Evolutionary conservation across 768 basidiomycete genomes (phyloP), one percentile per base, ranked within the genome.

Genomic region (Cyathus striatus): DNA sequence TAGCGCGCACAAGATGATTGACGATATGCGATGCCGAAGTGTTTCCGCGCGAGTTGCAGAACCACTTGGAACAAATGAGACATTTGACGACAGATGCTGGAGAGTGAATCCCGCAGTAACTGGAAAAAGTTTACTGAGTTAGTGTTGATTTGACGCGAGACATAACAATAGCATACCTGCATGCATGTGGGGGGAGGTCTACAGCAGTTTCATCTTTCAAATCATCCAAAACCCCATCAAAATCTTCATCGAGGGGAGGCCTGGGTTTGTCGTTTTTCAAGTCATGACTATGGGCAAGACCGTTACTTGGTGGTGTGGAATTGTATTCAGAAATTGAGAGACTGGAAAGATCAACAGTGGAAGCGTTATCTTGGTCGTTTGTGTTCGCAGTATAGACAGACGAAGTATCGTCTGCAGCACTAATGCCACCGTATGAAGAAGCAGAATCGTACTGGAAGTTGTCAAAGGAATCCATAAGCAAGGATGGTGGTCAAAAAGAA

Each of bases 21-120:
- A 99, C 95, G 54, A 99, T 98, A 61, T 99, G 96, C 1, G 95
- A 98, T 2, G 94, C 93, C 1, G 94, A 96, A 4, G 94, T 96
- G 57, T 96, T 96, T 44, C 94, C 94, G 23, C 96, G 81, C 9
- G 95, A 95, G 61, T 99, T 99, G 73, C 96, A 99, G 63, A 99
- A 99, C 92, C 92, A 95, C 60, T 94, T 94, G 16, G 83, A 78
- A 57, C 92, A 95, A 38, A 94, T 59, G 38, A 93, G 75, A 53
- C 92, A 95, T 65, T 95, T 96, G 48, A 98, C 96, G 20, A 99
- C 96, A 25, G 90, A 93, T 5, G 94, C 88, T 5, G 96, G 94
- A 37, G 90, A 92, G 65, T 98, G 95, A 33, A 98, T 97, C 18
- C 96, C 96, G 55, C 96, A 99, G 57, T 99, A 99, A 60, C 95